These are phyloP conservation scores for Plantago lanceolata DNA, from an alignment of 305 asterid species.

Conservation along the genomic window DNA sequence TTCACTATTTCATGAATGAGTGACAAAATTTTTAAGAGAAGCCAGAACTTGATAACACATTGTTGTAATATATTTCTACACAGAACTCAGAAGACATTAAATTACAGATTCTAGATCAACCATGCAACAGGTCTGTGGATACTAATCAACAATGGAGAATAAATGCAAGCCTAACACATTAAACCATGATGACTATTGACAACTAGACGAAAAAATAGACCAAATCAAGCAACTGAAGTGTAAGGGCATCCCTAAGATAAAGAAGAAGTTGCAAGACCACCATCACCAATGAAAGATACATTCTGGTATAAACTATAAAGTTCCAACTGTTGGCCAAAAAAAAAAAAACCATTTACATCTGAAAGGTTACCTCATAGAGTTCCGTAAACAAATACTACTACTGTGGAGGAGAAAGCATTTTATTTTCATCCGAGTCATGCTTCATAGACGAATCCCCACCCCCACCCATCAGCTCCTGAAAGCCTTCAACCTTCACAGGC, in stretches of 20 bases:
- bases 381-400: constrained; percentile 30
- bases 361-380: constrained; percentile 9
- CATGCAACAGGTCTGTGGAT: neutral
- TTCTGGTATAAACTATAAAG: constrained; percentile 7
- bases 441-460: constrained; percentile 66
- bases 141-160: neutral
- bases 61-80: neutral
- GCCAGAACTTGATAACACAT: neutral
- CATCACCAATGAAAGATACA: constrained; percentile 13
- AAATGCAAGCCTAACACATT: neutral
- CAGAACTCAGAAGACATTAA: neutral
- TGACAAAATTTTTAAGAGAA: too few species aligned
- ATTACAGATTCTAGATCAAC: neutral
- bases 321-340: constrained; percentile 13
- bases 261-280: too few species aligned
- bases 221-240: neutral
- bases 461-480: constrained; percentile 91
- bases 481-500: constrained; percentile 98
- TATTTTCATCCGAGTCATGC: constrained; percentile 80
- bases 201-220: neutral
- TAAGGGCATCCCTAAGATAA: neutral
- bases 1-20: neutral
- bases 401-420: constrained; percentile 59
- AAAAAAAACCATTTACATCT: constrained; percentile 18
- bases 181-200: neutral